phyloP scores from a whole-genome alignment of 2,329 filamentous ascomycete genomes.

The Apiospora rasikravindrae region DNA sequence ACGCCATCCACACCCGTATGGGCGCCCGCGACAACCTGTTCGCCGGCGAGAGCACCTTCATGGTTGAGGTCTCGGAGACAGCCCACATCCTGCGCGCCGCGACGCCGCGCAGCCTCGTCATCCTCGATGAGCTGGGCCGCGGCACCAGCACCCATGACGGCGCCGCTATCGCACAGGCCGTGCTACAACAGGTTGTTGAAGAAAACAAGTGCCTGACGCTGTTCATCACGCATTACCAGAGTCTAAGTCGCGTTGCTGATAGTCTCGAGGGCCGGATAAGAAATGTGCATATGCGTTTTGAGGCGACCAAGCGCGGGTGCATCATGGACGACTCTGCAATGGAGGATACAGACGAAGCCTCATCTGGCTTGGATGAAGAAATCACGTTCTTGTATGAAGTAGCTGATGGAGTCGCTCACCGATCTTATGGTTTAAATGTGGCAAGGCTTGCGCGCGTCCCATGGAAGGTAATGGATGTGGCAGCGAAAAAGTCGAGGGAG shows the following conservation, averaged over 20 bases:
- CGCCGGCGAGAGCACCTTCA: conserved; percentile 93
- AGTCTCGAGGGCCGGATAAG: conserved; percentile 70
- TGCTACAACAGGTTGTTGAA: conserved; percentile 82
- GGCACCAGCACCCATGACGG: conserved; percentile 96
- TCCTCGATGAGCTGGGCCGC: conserved; percentile 92
- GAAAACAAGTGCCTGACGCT: conserved; percentile 79
- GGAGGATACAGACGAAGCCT: conserved; percentile 33
- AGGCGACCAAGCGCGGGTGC: conserved; percentile 40
- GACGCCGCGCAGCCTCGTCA: conserved; percentile 81
- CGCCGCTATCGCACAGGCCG: conserved; percentile 91
- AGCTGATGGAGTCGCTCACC: conserved; percentile 86
- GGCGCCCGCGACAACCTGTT: conserved; percentile 97
- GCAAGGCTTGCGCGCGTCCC: conserved; percentile 85
- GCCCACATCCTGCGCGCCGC: conserved; percentile 89
- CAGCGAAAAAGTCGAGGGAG: conserved; percentile 77
- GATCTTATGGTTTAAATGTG: conserved; percentile 94
- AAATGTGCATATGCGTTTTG: conserved; percentile 96
- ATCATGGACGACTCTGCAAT: neutral
- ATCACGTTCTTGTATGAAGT: conserved; percentile 97
- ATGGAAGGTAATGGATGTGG: conserved; percentile 75
- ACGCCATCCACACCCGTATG: conserved; percentile 94
- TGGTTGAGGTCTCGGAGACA: conserved; percentile 96
- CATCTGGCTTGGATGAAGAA: conserved; percentile 65
- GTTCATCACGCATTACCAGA: conserved; percentile 98
- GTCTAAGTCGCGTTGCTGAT: conserved; percentile 72